Percentiles rank a stretch among this genome's conserved stretches.
phyloP scores from a whole-genome alignment of 23 red algal genomes.

The Pyropia haitanensis region DNA sequence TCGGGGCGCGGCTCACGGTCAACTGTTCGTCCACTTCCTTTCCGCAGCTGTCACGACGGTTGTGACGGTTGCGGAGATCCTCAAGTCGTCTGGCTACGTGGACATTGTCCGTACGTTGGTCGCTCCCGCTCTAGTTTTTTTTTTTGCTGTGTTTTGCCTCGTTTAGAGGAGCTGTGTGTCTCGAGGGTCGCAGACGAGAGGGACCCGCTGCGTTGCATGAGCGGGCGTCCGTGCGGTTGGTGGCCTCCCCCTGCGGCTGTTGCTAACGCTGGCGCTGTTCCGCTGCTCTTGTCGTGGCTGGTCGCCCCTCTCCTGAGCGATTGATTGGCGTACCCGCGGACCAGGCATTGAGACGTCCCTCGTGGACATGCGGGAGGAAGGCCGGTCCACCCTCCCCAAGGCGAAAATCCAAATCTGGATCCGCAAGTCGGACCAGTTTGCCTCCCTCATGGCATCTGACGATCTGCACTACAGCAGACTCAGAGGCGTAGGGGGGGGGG shows the following conservation, averaged over 20 bases:
- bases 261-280: neutral
- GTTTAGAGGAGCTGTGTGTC: neutral
- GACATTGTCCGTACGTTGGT: constrained; percentile 44
- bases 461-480: constrained; percentile 1
- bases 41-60: constrained; percentile 37
- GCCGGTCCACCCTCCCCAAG: constrained; percentile 36
- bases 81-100: constrained; percentile 29
- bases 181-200: neutral
- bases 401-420: constrained; percentile 85
- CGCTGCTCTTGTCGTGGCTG: neutral
- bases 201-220: neutral
- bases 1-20: neutral
- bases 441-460: constrained; percentile 6
- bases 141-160: neutral
- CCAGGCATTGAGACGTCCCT: constrained; percentile 64
- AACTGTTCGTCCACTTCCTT: neutral
- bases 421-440: constrained; percentile 22
- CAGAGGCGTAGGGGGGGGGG: too few relatives aligned
- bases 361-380: constrained; percentile 21
- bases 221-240: too few relatives aligned
- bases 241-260: too few relatives aligned
- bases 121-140: neutral
- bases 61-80: constrained; percentile 58
- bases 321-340: too few relatives aligned
- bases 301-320: neutral